phyloP scores from a whole-genome alignment of 2,329 filamentous ascomycete species.

The Aspergillus quadricinctus region DNA sequence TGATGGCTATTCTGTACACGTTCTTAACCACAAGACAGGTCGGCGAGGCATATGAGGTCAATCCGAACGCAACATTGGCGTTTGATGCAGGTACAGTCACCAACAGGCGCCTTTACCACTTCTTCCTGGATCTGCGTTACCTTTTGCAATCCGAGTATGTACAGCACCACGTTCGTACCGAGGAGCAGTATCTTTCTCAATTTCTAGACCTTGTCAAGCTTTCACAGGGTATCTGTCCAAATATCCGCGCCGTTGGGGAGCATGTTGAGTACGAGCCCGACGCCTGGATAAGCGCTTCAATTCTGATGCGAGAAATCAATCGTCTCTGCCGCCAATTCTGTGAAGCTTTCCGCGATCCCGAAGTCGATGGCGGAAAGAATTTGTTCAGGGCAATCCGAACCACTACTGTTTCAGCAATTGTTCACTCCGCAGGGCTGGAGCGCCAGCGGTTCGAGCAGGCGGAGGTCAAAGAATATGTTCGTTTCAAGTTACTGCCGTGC shows the following conservation, averaged over 20 bases:
- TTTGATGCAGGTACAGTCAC: constrained; percentile 94
- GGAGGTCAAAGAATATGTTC: constrained; percentile 81
- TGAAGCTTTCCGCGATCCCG: constrained; percentile 72
- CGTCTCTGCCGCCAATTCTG: constrained; percentile 83
- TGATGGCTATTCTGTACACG: constrained; percentile 95
- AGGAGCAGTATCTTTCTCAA: constrained; percentile 84
- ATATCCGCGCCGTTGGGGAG: constrained; percentile 83
- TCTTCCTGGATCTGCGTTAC: constrained; percentile 91
- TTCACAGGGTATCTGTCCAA: constrained; percentile 95
- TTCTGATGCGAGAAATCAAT: constrained; percentile 94
- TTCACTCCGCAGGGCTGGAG: constrained; percentile 87
- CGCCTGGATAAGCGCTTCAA: constrained; percentile 92
- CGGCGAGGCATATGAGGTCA: constrained; percentile 84
- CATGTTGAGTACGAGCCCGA: constrained; percentile 98
- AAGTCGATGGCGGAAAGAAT: constrained; percentile 59
- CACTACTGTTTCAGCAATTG: constrained; percentile 75
- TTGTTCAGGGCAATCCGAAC: constrained; percentile 65
- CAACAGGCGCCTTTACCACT: constrained; percentile 94
- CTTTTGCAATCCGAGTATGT: constrained; percentile 85
- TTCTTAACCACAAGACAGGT: constrained; percentile 96
- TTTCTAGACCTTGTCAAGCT: constrained; percentile 94
- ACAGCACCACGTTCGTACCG: constrained; percentile 74
- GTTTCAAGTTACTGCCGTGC: constrained; percentile 71
- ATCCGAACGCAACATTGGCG: constrained; percentile 77
- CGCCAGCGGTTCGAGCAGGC: constrained; percentile 76